A percentile compares a stretch with the other conserved stretches of the same genome.
phyloP scores from a whole-genome alignment of 257 asterid species.

The Scutellaria galericulata region DNA sequence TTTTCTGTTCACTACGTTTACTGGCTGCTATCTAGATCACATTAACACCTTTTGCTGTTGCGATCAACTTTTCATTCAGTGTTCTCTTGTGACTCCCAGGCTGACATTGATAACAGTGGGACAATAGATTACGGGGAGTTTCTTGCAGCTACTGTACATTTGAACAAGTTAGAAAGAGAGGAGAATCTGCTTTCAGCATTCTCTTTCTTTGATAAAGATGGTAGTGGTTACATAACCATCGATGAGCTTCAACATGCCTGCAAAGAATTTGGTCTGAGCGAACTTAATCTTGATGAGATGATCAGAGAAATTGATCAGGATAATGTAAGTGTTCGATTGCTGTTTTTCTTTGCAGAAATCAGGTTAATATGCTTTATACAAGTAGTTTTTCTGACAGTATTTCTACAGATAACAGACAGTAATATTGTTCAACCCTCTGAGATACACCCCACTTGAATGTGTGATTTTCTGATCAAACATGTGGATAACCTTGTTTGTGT shows the following conservation, averaged over 20 bases:
- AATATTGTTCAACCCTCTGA: too few species aligned
- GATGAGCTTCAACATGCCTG: conserved; percentile 97
- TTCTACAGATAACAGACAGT: too few species aligned
- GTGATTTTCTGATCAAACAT: too few species aligned
- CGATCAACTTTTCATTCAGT: not conserved
- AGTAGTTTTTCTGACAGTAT: too few species aligned
- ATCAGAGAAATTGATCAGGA: conserved; percentile 90
- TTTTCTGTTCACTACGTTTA: not conserved
- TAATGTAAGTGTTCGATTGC: conserved; percentile 56
- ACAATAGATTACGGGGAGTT: conserved; percentile 96
- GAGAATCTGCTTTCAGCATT: conserved; percentile 86
- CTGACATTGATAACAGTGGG: conserved; percentile 91
- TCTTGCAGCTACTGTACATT: conserved; percentile 94
- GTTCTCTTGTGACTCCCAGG: conserved; percentile 51
- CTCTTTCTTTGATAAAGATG: conserved; percentile 87
- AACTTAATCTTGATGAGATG: conserved; percentile 85
- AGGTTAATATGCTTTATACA: too few species aligned
- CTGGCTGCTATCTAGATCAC: not conserved
- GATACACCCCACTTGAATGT: too few species aligned
- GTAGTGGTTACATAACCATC: conserved; percentile 92
- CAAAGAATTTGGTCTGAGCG: conserved; percentile 85
- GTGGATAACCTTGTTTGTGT: too few species aligned
- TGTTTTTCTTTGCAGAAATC: too few species aligned
- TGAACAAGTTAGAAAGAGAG: conserved; percentile 94
- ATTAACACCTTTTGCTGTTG: conserved; percentile 11